phyloP scores from a whole-genome alignment of 805 yeast species.

The Zygoascus ofunaensis region DNA sequence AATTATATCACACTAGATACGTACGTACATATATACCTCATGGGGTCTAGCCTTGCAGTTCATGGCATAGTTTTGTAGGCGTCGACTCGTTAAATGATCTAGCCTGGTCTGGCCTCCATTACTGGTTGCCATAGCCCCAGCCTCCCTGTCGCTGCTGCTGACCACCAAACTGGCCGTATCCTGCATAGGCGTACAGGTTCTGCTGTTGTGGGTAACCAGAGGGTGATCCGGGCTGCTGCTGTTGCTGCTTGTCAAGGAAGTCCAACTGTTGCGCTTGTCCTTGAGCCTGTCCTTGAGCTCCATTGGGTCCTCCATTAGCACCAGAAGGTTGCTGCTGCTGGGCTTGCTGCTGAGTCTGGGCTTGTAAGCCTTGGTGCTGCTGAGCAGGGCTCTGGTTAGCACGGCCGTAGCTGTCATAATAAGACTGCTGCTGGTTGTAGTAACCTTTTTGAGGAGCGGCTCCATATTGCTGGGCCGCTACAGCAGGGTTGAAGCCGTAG shows the following conservation, averaged over 20 bases:
- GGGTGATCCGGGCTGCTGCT: constrained; percentile 12
- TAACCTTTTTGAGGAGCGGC: constrained; percentile 20
- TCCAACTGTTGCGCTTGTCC: constrained; percentile 15
- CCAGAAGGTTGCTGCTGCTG: constrained; percentile 14
- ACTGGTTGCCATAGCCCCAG: constrained; percentile 18
- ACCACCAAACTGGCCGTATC: constrained; percentile 23
- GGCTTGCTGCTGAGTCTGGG: constrained; percentile 17
- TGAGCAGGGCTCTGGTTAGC: constrained; percentile 6
- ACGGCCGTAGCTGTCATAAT: constrained; percentile 3
- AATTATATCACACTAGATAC: too few relatives aligned
- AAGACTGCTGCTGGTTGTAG: constrained; percentile 16
- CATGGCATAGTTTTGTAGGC: too few relatives aligned
- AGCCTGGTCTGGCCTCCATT: too few relatives aligned
- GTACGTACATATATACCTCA: too few relatives aligned
- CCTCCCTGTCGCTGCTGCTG: constrained; percentile 20
- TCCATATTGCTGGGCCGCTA: constrained; percentile 16
- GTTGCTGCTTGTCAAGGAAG: constrained; percentile 17
- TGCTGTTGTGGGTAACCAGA: constrained; percentile 18
- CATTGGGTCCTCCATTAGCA: background rate
- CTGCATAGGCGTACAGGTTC: constrained; percentile 21
- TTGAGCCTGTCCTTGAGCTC: constrained; percentile 7
- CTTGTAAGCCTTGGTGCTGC: constrained; percentile 1
- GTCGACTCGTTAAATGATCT: too few relatives aligned
- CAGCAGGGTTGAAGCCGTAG: constrained; percentile 20
- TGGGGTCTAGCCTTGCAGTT: too few relatives aligned